phyloP scores from a whole-genome alignment of 2,329 filamentous ascomycete species.

The Colletotrichum costaricense region DNA sequence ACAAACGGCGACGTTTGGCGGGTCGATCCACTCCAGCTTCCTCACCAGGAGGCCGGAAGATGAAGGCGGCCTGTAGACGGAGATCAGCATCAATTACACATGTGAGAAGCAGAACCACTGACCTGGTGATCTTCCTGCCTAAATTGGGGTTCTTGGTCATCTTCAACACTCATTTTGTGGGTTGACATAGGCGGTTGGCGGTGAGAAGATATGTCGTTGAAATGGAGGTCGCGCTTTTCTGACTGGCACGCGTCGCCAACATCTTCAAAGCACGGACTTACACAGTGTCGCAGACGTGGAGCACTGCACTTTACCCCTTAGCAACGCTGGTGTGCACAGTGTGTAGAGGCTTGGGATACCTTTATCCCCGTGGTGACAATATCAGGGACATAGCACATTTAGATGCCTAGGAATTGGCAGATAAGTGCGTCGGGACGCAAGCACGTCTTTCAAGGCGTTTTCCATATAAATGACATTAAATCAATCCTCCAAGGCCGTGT shows the following conservation, averaged over 20 bases:
- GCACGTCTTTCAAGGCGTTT: neutral
- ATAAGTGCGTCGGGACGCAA: neutral
- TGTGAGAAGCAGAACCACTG: neutral
- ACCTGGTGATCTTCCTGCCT: constrained; percentile 59
- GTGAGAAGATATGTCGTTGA: neutral
- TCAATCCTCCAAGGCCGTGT: constrained; percentile 25
- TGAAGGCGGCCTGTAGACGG: constrained; percentile 65
- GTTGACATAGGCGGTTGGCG: neutral
- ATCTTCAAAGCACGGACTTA: constrained; percentile 6
- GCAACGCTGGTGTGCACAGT: neutral
- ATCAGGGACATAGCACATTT: neutral
- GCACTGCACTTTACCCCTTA: neutral
- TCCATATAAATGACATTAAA: constrained; percentile 25
- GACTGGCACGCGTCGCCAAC: constrained; percentile 16
- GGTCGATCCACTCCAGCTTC: constrained; percentile 51
- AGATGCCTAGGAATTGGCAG: neutral
- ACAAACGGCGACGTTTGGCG: constrained; percentile 68
- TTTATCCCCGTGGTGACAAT: neutral
- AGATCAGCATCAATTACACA: neutral
- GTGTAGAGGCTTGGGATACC: neutral
- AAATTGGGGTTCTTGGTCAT: neutral
- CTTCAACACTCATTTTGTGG: constrained; percentile 19
- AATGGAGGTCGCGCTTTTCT: constrained; percentile 20
- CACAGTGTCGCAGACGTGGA: neutral
- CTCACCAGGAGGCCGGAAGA: constrained; percentile 66